Percentiles rank a stretch among this genome's conserved stretches.
These are phyloP conservation scores for Brassica juncea DNA, from an alignment of 345 rosid species.

Conservation along the genomic window DNA sequence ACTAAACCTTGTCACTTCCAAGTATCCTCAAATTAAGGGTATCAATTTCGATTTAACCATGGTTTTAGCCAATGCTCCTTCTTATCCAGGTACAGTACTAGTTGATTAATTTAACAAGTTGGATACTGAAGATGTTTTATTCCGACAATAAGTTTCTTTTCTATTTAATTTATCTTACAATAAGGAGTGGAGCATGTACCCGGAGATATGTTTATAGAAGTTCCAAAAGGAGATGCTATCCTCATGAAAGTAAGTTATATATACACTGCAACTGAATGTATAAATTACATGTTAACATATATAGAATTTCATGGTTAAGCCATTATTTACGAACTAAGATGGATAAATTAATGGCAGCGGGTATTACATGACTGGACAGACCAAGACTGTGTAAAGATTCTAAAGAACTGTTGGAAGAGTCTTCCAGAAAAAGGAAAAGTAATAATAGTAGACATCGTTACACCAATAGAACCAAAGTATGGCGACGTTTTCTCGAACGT, in stretches of 20 bases:
- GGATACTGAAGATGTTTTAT: not conserved
- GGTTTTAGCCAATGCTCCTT: not conserved
- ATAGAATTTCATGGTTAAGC: no score
- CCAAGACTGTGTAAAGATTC: conserved; percentile 5
- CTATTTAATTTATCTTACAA: not conserved
- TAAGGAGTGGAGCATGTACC: not conserved
- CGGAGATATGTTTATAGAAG: not conserved
- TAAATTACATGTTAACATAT: no score
- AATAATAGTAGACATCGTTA: conserved; percentile 5
- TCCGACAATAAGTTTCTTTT: no score
- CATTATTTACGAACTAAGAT: not conserved
- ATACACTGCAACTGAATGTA: no score
- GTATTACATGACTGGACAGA: conserved; percentile 18
- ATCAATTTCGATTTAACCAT: not conserved
- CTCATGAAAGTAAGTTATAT: not conserved
- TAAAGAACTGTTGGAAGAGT: conserved; percentile 9
- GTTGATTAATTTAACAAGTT: not conserved
- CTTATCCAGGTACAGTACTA: not conserved
- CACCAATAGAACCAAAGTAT: conserved; percentile 3
- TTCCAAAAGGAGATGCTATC: not conserved
- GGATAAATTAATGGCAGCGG: not conserved
- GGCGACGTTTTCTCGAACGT: not conserved
- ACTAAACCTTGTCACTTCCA: not conserved
- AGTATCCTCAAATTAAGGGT: not conserved
- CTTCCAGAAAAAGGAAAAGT: conserved; percentile 19